These are phyloP conservation scores for Sporobolomyces pararoseus DNA, from an alignment of 768 basidiomycete species.

Conservation along the genomic window DNA sequence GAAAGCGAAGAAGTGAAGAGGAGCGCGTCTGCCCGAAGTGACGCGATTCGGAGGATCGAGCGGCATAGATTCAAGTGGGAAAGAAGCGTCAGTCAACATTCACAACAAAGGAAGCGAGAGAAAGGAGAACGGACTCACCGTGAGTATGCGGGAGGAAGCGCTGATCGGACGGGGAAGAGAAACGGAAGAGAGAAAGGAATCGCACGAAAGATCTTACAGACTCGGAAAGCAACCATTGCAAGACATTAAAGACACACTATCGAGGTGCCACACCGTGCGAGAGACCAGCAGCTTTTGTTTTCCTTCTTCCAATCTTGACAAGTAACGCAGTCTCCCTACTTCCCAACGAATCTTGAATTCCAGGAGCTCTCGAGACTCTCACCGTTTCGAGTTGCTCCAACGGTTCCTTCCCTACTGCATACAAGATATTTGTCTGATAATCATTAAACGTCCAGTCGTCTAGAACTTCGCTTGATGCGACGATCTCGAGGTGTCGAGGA, in stretches of 20 bases:
- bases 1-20: too few species aligned
- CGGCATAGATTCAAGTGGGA: background rate
- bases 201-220: background rate
- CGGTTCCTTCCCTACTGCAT: conserved; percentile 1
- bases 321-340: conserved; percentile 4
- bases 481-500: conserved; percentile 10
- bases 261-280: too few species aligned
- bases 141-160: background rate
- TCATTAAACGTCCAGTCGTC: background rate
- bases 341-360: background rate
- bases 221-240: background rate
- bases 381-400: conserved; percentile 1
- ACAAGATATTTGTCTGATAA: conserved; percentile 4
- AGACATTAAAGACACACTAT: background rate
- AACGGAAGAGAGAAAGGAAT: background rate
- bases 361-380: conserved; percentile 3
- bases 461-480: background rate
- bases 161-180: background rate
- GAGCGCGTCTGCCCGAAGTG: background rate
- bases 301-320: conserved; percentile 10
- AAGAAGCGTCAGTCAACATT: background rate
- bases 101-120: background rate
- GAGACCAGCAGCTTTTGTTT: background rate
- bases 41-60: background rate
- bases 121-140: background rate